A percentile compares a stretch with the other conserved stretches of the same genome.
Evolutionary conservation across 2,329 filamentous ascomycete genomes (phyloP).

Genomic region (Colletotrichum paranaense): DNA sequence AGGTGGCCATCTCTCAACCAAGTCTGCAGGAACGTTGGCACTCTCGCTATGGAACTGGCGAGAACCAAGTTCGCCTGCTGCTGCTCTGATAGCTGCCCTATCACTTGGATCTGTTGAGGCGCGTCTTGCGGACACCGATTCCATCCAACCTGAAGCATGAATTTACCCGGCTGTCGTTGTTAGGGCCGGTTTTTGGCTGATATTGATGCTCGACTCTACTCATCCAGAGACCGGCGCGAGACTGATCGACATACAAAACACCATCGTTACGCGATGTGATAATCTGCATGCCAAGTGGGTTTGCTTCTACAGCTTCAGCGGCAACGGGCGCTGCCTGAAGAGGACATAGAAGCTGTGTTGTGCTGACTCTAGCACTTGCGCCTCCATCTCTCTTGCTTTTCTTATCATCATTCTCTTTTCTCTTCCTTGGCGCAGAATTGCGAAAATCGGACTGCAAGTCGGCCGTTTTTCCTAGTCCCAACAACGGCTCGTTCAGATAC

Average conservation of each 20-base stretch:
- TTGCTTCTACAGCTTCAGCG: not conserved
- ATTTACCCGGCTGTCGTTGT: not conserved
- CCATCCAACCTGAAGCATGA: not conserved
- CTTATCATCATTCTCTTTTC: not conserved
- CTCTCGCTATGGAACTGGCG: not conserved
- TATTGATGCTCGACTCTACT: not conserved
- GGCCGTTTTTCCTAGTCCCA: not conserved
- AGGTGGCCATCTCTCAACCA: slow-evolving; percentile 1
- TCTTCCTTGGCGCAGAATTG: not conserved
- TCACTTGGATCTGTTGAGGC: not conserved
- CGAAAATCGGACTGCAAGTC: not conserved
- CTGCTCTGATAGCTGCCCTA: not conserved
- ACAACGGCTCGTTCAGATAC: too few species aligned
- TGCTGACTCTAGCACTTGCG: too few species aligned
- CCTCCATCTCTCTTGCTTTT: not conserved
- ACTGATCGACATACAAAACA: not conserved
- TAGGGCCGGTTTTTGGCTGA: not conserved
- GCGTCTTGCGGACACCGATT: not conserved
- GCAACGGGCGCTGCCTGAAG: not conserved
- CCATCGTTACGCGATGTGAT: not conserved
- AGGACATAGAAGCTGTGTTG: not conserved
- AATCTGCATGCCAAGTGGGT: slow-evolving; percentile 9
- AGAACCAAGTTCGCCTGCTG: not conserved
- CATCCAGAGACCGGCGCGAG: not conserved
- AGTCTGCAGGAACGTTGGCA: not conserved